Evolutionary conservation across 805 yeast genomes (phyloP).

Genomic region (Schwanniomyces polymorphus): DNA sequence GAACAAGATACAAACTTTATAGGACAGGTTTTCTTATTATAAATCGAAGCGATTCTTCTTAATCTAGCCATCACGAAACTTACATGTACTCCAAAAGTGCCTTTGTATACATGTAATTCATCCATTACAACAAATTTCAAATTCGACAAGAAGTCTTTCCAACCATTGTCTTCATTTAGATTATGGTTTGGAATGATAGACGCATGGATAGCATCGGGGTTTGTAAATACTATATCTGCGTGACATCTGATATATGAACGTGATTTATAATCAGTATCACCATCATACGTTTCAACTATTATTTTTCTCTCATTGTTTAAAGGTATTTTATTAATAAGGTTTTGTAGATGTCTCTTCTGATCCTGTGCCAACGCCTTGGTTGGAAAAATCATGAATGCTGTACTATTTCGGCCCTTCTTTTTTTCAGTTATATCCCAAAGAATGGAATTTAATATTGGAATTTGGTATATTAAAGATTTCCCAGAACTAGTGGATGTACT

Average conservation of each 20-base stretch:
- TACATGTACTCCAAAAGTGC: constrained; percentile 92
- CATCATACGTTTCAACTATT: constrained; percentile 82
- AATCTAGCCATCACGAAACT: constrained; percentile 80
- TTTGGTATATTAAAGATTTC: constrained; percentile 87
- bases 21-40: constrained; percentile 40
- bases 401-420: constrained; percentile 31
- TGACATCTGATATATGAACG: constrained; percentile 55
- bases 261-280: constrained; percentile 72
- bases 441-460: constrained; percentile 66
- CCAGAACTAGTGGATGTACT: constrained; percentile 98
- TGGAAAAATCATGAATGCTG: constrained; percentile 89
- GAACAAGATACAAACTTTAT: constrained; percentile 85
- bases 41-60: constrained; percentile 56
- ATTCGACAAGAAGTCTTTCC: constrained; percentile 68
- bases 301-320: constrained; percentile 36
- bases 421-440: constrained; percentile 35
- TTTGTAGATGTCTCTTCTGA: constrained; percentile 78
- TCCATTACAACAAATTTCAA: constrained; percentile 78
- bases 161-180: constrained; percentile 30
- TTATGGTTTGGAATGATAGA: constrained; percentile 78
- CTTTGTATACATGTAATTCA: constrained; percentile 84
- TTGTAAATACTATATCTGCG: constrained; percentile 84
- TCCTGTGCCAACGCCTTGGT: constrained; percentile 98
- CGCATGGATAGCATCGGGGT: constrained; percentile 92
- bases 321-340: constrained; percentile 52